Percentiles rank a stretch among this genome's conserved stretches.
Evolutionary conservation across 2,329 filamentous ascomycete species (phyloP).

Genomic region (Didymosphaeria variabile): DNA sequence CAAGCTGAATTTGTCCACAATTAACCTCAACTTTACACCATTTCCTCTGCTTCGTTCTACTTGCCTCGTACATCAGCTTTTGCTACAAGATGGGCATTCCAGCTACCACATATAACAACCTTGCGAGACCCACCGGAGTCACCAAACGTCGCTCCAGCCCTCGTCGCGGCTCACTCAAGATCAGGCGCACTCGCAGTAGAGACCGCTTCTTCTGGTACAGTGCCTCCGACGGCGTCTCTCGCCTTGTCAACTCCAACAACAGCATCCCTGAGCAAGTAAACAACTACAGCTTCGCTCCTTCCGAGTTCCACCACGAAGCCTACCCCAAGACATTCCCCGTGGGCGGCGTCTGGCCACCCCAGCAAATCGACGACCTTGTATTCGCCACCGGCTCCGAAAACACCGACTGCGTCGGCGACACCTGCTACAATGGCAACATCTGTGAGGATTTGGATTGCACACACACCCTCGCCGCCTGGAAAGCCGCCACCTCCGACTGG

Average conservation of each 20-base stretch:
- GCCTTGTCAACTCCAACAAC: slow-evolving; percentile 11
- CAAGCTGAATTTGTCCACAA: not conserved
- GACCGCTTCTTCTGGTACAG: slow-evolving; percentile 23
- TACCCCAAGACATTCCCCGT: slow-evolving; percentile 20
- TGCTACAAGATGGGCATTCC: not conserved
- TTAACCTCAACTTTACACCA: not conserved
- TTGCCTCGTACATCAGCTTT: not conserved
- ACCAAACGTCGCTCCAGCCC: slow-evolving; percentile 12
- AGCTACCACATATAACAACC: slow-evolving; percentile 3
- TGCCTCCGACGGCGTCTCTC: slow-evolving; percentile 10
- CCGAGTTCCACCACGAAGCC: slow-evolving; percentile 12
- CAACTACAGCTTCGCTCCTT: slow-evolving; percentile 22
- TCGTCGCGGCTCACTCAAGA: slow-evolving; percentile 9
- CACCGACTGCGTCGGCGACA: slow-evolving; percentile 23
- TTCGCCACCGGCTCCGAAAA: slow-evolving; percentile 9
- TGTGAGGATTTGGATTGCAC: slow-evolving; percentile 20
- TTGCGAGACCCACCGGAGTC: slow-evolving; percentile 13
- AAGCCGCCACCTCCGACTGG: slow-evolving; percentile 18
- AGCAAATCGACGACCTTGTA: slow-evolving; percentile 16
- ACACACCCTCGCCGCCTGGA: slow-evolving; percentile 24
- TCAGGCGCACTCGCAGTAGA: slow-evolving; percentile 7
- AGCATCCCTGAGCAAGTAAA: slow-evolving; percentile 18
- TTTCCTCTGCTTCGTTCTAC: not conserved
- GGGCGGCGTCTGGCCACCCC: slow-evolving; percentile 22
- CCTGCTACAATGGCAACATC: slow-evolving; percentile 18